Percentiles rank a stretch among this genome's conserved stretches.
phyloP scores from a whole-genome alignment of 345 rosid species.

The Noccaea caerulescens region DNA sequence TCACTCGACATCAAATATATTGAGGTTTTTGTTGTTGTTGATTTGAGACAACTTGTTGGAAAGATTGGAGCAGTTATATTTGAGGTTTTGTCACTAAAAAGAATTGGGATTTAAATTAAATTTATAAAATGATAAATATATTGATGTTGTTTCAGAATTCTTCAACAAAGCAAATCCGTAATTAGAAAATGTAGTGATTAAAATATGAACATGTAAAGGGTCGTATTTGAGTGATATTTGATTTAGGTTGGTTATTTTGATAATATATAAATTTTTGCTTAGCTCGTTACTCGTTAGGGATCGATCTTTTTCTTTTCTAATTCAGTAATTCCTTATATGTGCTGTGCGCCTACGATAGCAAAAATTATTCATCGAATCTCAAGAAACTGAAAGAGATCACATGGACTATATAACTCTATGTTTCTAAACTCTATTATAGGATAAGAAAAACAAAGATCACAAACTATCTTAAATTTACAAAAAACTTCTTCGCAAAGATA shows the following conservation, averaged over 20 bases:
- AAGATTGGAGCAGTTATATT: too few species aligned
- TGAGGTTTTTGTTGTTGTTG: background rate
- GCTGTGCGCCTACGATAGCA: background rate
- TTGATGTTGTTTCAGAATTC: background rate
- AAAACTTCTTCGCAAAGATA: too few species aligned
- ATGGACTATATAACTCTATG: too few species aligned
- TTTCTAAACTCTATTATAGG: too few species aligned
- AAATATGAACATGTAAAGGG: background rate
- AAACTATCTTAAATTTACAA: too few species aligned
- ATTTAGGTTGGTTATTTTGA: background rate
- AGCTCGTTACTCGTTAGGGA: background rate
- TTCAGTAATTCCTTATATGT: too few species aligned
- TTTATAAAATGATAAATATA: background rate
- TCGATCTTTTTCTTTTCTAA: background rate
- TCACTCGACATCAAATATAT: constrained; percentile 9
- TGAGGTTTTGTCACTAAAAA: background rate
- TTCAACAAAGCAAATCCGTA: background rate
- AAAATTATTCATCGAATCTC: background rate
- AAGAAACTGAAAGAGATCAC: too few species aligned
- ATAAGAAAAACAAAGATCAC: too few species aligned
- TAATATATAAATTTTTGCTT: too few species aligned
- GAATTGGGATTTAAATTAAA: background rate
- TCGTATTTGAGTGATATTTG: background rate
- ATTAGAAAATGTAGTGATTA: background rate
- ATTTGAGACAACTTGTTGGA: too few species aligned